These are phyloP conservation scores for Neurospora sp. DNA, from an alignment of 2,329 filamentous ascomycete genomes.

Conservation along the genomic window DNA sequence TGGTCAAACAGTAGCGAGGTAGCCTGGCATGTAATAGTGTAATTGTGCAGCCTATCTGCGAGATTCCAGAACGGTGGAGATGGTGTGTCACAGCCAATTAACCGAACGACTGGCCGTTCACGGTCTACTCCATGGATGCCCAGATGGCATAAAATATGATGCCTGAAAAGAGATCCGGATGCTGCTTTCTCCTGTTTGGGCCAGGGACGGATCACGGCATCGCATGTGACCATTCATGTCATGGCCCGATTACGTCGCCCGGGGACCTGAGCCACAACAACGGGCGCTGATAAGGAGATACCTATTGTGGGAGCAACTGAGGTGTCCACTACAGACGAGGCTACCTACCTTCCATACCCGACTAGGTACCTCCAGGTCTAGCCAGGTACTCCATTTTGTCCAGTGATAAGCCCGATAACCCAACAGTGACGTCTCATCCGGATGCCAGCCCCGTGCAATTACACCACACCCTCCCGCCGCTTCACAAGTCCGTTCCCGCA, in stretches of 20 bases:
- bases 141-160: background rate
- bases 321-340: background rate
- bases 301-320: background rate
- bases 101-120: background rate
- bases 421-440: background rate
- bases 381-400: background rate
- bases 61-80: background rate
- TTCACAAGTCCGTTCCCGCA: background rate
- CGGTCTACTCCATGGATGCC: background rate
- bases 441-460: background rate
- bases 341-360: no score
- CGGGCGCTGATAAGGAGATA: background rate
- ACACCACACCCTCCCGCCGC: background rate
- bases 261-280: constrained; percentile 9
- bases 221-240: constrained; percentile 10
- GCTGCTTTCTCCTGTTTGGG: background rate
- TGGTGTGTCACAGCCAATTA: background rate
- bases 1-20: background rate
- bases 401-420: background rate
- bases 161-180: background rate
- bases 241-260: constrained; percentile 17
- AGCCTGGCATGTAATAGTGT: background rate
- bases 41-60: background rate
- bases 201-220: background rate
- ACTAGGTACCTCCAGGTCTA: no score